A percentile compares a stretch with the other conserved stretches of the same genome.
These are phyloP conservation scores for Fusarium incarnatum DNA, from an alignment of 2,329 filamentous ascomycete species.

Conservation along the genomic window DNA sequence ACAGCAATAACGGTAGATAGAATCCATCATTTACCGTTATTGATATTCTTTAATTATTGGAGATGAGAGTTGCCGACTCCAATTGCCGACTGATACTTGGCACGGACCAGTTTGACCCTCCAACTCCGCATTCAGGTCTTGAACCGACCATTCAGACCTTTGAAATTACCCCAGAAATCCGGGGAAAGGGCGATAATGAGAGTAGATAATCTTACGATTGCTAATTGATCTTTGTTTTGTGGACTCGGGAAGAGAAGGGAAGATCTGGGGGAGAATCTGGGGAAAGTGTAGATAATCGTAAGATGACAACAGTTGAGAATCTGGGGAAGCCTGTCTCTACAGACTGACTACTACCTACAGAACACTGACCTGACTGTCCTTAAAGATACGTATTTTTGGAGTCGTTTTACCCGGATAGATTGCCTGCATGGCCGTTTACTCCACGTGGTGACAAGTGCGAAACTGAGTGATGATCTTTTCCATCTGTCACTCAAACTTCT, in stretches of 20 bases:
- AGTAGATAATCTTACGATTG: slow-evolving; percentile 28
- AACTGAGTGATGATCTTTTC: not conserved
- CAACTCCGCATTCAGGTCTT: slow-evolving; percentile 15
- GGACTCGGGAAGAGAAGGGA: slow-evolving; percentile 11
- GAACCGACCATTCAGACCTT: slow-evolving; percentile 17
- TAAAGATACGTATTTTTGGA: not conserved
- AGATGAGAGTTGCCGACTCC: slow-evolving; percentile 42
- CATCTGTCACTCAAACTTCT: not conserved
- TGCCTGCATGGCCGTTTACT: not conserved
- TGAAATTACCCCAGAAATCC: slow-evolving; percentile 33
- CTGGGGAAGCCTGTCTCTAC: slow-evolving; percentile 33
- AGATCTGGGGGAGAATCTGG: slow-evolving; percentile 15
- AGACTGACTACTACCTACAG: too few relatives aligned
- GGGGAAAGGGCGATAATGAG: slow-evolving; percentile 19
- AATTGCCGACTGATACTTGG: slow-evolving; percentile 44
- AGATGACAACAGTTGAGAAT: slow-evolving; percentile 16
- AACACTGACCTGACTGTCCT: too few relatives aligned
- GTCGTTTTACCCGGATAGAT: slow-evolving; percentile 2
- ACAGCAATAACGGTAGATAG: not conserved
- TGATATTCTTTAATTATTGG: not conserved
- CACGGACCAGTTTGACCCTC: slow-evolving; percentile 35
- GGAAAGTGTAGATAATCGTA: slow-evolving; percentile 5
- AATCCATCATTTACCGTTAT: not conserved
- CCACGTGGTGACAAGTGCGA: not conserved
- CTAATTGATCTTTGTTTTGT: slow-evolving; percentile 28